A percentile compares a stretch with the other conserved stretches of the same genome.
These are phyloP conservation scores for Petrea volubilis DNA, from an alignment of 257 asterid genomes.

Conservation along the genomic window DNA sequence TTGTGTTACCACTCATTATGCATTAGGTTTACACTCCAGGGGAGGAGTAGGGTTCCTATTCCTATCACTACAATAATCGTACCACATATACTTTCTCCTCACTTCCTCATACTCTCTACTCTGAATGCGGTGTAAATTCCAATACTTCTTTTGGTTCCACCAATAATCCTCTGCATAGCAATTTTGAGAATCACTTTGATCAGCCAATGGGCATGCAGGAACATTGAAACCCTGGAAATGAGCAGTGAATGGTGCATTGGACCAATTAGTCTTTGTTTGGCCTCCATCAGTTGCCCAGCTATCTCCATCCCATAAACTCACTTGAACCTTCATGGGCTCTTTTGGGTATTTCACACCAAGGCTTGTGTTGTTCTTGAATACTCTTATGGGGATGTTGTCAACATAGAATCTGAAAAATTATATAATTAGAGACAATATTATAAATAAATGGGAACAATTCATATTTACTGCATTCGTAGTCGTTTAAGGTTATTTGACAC, in stretches of 20 bases:
- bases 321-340: conserved; percentile 55
- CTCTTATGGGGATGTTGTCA: conserved; percentile 62
- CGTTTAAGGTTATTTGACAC: too few species aligned
- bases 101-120: conserved; percentile 17
- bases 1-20: neutral
- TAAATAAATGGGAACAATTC: too few species aligned
- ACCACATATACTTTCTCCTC: conserved; percentile 39
- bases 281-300: conserved; percentile 81
- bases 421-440: neutral
- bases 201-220: conserved; percentile 32
- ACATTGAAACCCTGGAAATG: conserved; percentile 41
- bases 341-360: conserved; percentile 49
- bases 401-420: conserved; percentile 47
- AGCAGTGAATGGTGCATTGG: conserved; percentile 61
- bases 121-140: conserved; percentile 31
- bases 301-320: conserved; percentile 62
- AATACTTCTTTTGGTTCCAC: conserved; percentile 40
- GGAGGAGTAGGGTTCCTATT: conserved; percentile 40
- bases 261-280: conserved; percentile 50
- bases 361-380: conserved; percentile 46
- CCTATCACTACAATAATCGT: conserved; percentile 65
- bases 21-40: conserved; percentile 40
- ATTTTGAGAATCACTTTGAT: too few species aligned
- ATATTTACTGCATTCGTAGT: too few species aligned
- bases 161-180: conserved; percentile 37